phyloP scores from a whole-genome alignment of 352 stramenopile species.

The Phytopythium aichiense region DNA sequence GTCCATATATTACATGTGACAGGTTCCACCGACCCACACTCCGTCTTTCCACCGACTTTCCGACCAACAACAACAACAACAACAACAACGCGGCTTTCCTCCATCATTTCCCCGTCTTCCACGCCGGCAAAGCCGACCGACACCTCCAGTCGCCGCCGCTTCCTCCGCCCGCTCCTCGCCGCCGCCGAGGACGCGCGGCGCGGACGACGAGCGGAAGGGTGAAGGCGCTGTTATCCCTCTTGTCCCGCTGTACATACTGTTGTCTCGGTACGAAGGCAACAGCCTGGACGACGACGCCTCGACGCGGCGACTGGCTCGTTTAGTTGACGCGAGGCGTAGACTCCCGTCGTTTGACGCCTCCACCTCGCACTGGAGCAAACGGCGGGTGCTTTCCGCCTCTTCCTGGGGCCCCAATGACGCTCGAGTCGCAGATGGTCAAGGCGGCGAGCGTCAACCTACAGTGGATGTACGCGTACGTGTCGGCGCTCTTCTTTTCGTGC shows the following conservation, averaged over 20 bases:
- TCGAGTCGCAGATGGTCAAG: slow-evolving; percentile 1
- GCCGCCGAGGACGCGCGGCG: neutral
- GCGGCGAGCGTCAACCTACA: slow-evolving; percentile 28
- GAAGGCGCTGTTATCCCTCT: neutral
- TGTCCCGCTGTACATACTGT: too few species aligned
- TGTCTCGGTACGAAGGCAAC: too few species aligned
- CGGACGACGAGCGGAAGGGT: too few species aligned
- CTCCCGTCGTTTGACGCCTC: neutral
- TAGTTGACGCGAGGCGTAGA: neutral
- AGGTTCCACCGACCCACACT: neutral
- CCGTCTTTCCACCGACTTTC: neutral
- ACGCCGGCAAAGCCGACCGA: too few species aligned
- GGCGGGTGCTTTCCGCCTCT: too few species aligned
- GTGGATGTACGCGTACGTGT: slow-evolving; percentile 66
- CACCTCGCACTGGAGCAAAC: neutral
- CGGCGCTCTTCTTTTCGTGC: slow-evolving; percentile 52
- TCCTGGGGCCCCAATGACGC: neutral
- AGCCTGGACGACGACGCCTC: neutral
- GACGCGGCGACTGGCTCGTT: neutral
- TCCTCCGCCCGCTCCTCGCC: too few species aligned
- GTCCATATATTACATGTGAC: neutral
- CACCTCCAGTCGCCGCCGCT: too few species aligned
- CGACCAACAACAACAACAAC: too few species aligned
- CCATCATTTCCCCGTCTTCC: too few species aligned
- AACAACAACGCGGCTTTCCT: too few species aligned